Percentiles rank a stretch among this genome's conserved stretches.
Conservation (phyloP, 163 green algal species). For the Volvox carteri region DNA sequence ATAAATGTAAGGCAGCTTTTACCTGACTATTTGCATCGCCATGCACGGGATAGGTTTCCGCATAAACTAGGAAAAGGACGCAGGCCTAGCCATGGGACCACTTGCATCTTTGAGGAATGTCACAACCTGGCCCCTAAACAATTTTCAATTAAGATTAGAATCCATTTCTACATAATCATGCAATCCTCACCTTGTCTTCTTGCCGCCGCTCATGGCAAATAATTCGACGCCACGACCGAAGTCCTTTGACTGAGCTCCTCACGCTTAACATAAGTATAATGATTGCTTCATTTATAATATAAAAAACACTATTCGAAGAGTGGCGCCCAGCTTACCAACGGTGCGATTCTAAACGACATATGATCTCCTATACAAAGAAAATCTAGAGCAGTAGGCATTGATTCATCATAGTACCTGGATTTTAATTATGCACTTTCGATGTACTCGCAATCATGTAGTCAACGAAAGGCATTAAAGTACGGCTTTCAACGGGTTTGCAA, state of each 20-base stretch:
- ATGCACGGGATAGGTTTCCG: too few species aligned
- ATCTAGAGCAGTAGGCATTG: too few species aligned
- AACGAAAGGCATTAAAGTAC: not conserved
- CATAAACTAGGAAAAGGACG: not conserved
- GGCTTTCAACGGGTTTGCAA: not conserved
- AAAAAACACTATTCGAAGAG: too few species aligned
- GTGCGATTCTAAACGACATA: too few species aligned
- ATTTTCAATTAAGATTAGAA: too few species aligned
- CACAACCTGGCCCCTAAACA: not conserved
- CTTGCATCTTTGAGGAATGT: not conserved
- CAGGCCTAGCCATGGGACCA: not conserved
- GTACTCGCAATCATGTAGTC: not conserved
- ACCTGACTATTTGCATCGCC: too few species aligned
- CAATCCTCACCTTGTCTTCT: constrained; percentile 28
- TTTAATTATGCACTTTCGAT: not conserved
- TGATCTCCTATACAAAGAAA: too few species aligned
- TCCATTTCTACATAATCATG: too few species aligned
- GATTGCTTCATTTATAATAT: not conserved
- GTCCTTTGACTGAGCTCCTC: not conserved
- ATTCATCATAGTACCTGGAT: too few species aligned
- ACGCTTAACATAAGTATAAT: not conserved
- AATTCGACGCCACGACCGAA: constrained; percentile 13
- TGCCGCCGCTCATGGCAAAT: constrained; percentile 10
- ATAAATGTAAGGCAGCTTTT: too few species aligned
- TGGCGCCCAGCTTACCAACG: too few species aligned